Base-by-base conservation (phyloP, 2,329 filamentous ascomycete genomes). In the Colletotrichum scovillei region DNA sequence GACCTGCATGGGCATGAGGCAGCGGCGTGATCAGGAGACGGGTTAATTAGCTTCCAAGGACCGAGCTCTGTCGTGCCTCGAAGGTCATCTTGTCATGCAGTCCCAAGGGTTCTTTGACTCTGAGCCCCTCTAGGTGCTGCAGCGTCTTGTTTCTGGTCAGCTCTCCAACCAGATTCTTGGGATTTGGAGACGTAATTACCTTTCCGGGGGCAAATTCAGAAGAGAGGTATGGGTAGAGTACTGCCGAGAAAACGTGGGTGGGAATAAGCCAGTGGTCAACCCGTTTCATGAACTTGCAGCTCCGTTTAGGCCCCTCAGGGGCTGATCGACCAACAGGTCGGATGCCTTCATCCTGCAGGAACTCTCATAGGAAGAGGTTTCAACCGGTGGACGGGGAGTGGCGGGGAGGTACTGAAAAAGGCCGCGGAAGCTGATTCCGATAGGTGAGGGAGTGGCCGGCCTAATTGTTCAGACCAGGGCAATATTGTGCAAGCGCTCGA, bases 1-100 rank as follows among this genome's bases (percentile, higher is more conserved):
- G 55, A 12, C 60, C 49, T 73, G 70, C 70, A 73, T 73, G 60
- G 42, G 42, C 56, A 12, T 70, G 70, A 73, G 70, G 70, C 70
- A 65, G 65, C 67, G 67, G 66, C 56, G 67, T 49, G 42, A 32
- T 55, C 32, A 24, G 38, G 67, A 72, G 24, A 63, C 42, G 26
- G 49, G 42, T 32, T 49, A 30, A 32, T 65, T 46, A 11, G 24
- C 16, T 35, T 28, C 8, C 38, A 11, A 56, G 46, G 63, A 46
- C 60, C 60, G 42, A 66, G 60, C 56, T 57, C 49, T 19, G 30
- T 19, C 11, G 32, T 66, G 69, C 63, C 32, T 62, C 38, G 57
- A 28, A 67, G 32, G 35, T 19, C 49, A 35, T 63, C 52, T 49
- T 24, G 19, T 35, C 22, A 62, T 67, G 57, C 69, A 52, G 42